Conservation (phyloP, 805 yeast species). For the Cyberlindnera bimundalis region DNA sequence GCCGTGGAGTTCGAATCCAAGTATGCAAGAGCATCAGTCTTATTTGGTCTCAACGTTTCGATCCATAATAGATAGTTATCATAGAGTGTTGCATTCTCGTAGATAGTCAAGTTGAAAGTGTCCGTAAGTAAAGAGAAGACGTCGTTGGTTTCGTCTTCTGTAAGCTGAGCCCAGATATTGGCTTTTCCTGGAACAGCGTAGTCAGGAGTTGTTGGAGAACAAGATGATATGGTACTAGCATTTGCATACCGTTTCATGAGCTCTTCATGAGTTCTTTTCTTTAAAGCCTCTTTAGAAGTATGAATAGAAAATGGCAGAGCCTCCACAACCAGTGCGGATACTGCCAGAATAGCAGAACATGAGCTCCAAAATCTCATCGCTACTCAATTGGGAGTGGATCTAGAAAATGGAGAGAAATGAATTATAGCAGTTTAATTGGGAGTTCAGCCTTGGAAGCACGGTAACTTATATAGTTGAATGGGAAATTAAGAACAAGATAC, state of each 20-base stretch:
- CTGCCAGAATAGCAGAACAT: constrained; percentile 5
- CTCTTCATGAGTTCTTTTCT: constrained; percentile 10
- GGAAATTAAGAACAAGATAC: too few relatives aligned
- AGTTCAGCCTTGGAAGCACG: too few relatives aligned
- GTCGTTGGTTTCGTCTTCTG: constrained; percentile 20
- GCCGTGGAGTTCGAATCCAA: constrained; percentile 21
- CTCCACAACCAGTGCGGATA: constrained; percentile 5
- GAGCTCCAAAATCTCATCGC: constrained; percentile 4
- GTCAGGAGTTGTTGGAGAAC: constrained; percentile 18
- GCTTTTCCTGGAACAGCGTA: constrained; percentile 15
- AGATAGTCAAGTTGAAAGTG: constrained; percentile 20
- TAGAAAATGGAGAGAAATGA: not conserved
- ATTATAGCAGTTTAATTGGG: too few relatives aligned
- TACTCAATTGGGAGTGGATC: not conserved
- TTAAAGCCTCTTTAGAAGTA: constrained; percentile 7
- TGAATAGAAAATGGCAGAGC: constrained; percentile 13
- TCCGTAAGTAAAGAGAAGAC: constrained; percentile 17
- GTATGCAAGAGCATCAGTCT: constrained; percentile 26
- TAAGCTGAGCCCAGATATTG: constrained; percentile 25
- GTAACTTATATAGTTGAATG: too few relatives aligned
- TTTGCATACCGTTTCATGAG: constrained; percentile 7
- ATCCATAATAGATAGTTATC: constrained; percentile 27
- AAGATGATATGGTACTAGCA: not conserved
- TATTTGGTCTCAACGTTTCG: constrained; percentile 27
- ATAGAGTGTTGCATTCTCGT: constrained; percentile 20